Evolutionary conservation across 2,329 filamentous ascomycete genomes (phyloP).

Genomic region (Zasmidium citrigriseum): DNA sequence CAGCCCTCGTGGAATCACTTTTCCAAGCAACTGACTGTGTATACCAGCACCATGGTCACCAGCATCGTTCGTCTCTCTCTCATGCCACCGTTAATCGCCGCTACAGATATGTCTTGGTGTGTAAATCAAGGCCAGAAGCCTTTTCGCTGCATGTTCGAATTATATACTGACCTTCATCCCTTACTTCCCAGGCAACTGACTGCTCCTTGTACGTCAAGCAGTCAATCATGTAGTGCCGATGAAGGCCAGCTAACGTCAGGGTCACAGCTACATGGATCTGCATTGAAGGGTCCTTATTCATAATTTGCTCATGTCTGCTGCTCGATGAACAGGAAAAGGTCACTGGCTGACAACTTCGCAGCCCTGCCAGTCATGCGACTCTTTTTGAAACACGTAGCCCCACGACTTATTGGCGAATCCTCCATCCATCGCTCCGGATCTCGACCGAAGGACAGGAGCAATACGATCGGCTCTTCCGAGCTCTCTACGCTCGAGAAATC

Average conservation of each 20-base stretch:
- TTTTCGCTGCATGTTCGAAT: too few species aligned
- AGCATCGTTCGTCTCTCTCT: constrained; percentile 15
- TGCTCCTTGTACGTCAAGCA: too few species aligned
- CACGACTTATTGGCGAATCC: constrained; percentile 16
- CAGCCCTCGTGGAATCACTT: background rate
- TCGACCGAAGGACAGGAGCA: background rate
- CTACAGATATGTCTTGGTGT: constrained; percentile 11
- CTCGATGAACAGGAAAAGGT: background rate
- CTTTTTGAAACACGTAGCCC: constrained; percentile 16
- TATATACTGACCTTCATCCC: too few species aligned
- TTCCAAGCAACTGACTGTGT: background rate
- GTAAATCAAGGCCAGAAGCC: too few species aligned
- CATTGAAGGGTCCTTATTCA: constrained; percentile 18
- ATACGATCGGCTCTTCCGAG: background rate
- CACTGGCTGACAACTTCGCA: background rate
- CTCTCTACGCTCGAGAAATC: background rate
- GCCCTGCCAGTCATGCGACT: constrained; percentile 16
- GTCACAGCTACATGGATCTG: constrained; percentile 18
- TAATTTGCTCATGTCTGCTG: constrained; percentile 14
- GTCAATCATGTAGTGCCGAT: too few species aligned
- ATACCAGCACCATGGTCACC: constrained; percentile 15
- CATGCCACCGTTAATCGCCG: constrained; percentile 14
- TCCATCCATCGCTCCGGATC: background rate
- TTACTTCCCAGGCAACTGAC: too few species aligned
- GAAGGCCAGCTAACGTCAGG: background rate